These are phyloP conservation scores for Glycine tomentella DNA, from an alignment of 306 rosid species.

Conservation along the genomic window DNA sequence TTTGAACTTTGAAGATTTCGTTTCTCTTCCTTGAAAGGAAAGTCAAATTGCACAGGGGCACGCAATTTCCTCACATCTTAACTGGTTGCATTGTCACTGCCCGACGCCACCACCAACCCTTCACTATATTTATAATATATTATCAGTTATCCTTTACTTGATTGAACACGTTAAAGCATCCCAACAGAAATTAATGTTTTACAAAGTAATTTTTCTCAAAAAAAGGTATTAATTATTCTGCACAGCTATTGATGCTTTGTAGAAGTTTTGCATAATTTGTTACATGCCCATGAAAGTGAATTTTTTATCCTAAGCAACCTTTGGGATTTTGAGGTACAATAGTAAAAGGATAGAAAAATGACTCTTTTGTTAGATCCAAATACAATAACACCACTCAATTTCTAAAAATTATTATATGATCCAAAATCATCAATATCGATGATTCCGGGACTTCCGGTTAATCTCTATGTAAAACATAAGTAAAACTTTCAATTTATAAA, in stretches of 20 bases:
- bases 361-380: background rate
- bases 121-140: background rate
- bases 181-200: background rate
- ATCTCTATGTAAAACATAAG: background rate
- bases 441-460: background rate
- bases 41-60: conserved; percentile 39
- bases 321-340: background rate
- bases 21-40: conserved; percentile 13
- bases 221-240: background rate
- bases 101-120: background rate
- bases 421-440: too few species aligned
- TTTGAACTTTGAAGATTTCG: conserved; percentile 26
- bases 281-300: background rate
- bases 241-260: background rate
- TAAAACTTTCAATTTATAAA: too few species aligned
- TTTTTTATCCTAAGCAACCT: background rate
- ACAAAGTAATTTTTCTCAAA: background rate
- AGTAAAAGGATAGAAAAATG: background rate
- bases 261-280: background rate
- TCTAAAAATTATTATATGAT: background rate
- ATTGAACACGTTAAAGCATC: background rate
- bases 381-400: background rate
- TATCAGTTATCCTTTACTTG: background rate
- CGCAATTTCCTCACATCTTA: background rate
- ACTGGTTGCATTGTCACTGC: conserved; percentile 34